A percentile compares a stretch with the other conserved stretches of the same genome.
Conservation (phyloP, 768 basidiomycete genomes). For the Hydnum rufescens region DNA sequence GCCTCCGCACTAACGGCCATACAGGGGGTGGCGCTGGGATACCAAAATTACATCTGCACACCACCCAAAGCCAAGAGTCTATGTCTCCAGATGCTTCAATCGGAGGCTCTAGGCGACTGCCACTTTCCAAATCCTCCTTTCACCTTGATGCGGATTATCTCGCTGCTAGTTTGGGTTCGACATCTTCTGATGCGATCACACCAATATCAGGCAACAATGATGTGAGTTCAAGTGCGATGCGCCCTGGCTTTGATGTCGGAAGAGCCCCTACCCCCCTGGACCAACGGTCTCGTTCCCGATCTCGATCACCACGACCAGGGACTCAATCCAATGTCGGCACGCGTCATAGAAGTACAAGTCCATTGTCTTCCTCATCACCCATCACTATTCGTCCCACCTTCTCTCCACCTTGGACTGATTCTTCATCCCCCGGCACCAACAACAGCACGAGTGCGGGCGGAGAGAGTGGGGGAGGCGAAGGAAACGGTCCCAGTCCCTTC, state of each 20-base stretch:
- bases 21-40: not conserved
- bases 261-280: not conserved
- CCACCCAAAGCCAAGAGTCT: no score
- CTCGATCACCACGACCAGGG: not conserved
- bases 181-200: constrained; percentile 9
- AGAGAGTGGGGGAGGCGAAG: constrained; percentile 17
- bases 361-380: not conserved
- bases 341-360: not conserved
- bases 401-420: constrained; percentile 39
- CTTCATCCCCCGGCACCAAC: no score
- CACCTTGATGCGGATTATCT: constrained; percentile 7
- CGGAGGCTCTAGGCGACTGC: not conserved
- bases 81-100: not conserved
- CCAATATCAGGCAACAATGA: no score
- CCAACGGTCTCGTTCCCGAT: not conserved
- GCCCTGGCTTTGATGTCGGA: not conserved
- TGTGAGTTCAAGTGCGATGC: not conserved
- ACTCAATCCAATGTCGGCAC: not conserved
- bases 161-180: constrained; percentile 21
- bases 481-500: constrained; percentile 23
- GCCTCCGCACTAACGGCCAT: constrained; percentile 1
- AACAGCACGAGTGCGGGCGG: no score
- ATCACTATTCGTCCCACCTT: constrained; percentile 22
- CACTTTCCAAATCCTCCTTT: not conserved
- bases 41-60: not conserved